phyloP scores from a whole-genome alignment of 305 asterid species.

The Fraxinus floribunda region DNA sequence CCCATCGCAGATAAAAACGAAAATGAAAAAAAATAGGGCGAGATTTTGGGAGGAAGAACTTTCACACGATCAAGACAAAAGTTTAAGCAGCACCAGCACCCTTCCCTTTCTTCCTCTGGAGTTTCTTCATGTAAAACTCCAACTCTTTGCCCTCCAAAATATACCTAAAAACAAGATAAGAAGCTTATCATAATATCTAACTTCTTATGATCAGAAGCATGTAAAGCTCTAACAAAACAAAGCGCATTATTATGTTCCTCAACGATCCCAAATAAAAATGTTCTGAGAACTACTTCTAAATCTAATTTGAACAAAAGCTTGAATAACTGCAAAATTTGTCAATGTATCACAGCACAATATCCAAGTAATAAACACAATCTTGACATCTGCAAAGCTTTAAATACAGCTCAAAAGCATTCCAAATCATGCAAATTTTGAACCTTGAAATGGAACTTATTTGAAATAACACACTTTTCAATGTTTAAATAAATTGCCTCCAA shows the following conservation, averaged over 20 bases:
- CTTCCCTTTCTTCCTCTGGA: constrained; percentile 34
- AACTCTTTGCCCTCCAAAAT: constrained; percentile 33
- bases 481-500: background rate
- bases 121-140: constrained; percentile 31
- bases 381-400: background rate
- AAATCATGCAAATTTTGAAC: background rate
- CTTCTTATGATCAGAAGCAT: background rate
- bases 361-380: background rate
- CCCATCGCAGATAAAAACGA: background rate
- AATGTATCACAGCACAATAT: background rate
- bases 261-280: background rate
- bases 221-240: background rate
- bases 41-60: background rate
- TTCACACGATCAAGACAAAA: background rate
- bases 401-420: background rate
- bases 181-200: background rate
- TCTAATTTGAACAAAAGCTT: background rate
- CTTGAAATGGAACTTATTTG: background rate
- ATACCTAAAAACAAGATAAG: constrained; percentile 3
- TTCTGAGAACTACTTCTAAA: background rate
- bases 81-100: constrained; percentile 21
- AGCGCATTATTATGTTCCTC: background rate
- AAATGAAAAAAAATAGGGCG: background rate
- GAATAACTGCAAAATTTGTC: background rate
- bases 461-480: background rate